Evolutionary conservation across 2,329 filamentous ascomycete species (phyloP), one percentile per base, ranked within the genome.

Genomic region (Nemania abortiva): DNA sequence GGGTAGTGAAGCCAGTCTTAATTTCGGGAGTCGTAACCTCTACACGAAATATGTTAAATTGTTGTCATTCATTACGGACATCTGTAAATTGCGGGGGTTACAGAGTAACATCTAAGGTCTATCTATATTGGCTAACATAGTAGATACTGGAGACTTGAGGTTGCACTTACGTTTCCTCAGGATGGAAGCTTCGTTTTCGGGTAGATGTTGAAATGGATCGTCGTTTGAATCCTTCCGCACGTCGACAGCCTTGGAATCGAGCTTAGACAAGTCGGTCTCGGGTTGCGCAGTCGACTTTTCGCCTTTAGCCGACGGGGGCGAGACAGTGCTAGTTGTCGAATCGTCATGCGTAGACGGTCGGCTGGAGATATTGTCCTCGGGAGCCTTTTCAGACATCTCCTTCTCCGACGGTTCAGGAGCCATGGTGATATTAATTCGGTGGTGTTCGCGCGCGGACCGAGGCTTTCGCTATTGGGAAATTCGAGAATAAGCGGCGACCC

Each of bases 1-100:
- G 83, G 0, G 87, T 87, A 69, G 84, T 83, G 70, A 90, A 86
- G n/a, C 88, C 90, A 39, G 92, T 85, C 74, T 89, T 89, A 65
- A 90, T 83, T 11, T 87, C 83, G 37, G 90, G 90, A 0, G 89
- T 89, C 58, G 89, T 82, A 70, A 94, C 84, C 81, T 96, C 69
- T 71, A 34, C 9, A 61, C 18, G 49, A 55, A 37, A 42, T 15
- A 54, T 53, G 37, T 71, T 66, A 71, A 47, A 24, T 64, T 3
- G 11, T 22, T 2, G 20, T 31, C 15, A 1, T 54, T 58, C n/a
- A 64, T 52, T 13, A 45, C 5, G 22, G 53, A 29, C 18, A 55
- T 50, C 9, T 31, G 34, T 1, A 29, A n/a, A 20, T 55, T 7
- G 4, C 37, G 15, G 10, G 31, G 37, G 9, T 31, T 59, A 37